phyloP scores from a whole-genome alignment of 176 grass and related monocot species.

The Panicum miliaceum region DNA sequence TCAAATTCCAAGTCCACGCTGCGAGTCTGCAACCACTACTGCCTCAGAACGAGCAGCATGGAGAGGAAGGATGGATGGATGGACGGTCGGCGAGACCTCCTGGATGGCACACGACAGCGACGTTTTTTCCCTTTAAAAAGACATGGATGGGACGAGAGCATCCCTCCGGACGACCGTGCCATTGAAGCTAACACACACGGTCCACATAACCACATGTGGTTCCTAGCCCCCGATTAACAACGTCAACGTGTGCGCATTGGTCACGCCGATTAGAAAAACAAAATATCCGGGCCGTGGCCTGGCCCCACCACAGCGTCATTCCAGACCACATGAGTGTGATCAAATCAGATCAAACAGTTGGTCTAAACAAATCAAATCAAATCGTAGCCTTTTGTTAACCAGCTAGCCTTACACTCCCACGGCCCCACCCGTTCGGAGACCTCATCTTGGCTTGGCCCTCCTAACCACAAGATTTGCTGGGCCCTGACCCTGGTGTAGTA shows the following conservation, averaged over 20 bases:
- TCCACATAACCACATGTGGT: slow-evolving; percentile 25
- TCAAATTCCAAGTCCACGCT: too few species aligned
- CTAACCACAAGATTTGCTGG: slow-evolving; percentile 19
- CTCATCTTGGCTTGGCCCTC: not conserved
- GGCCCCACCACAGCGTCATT: not conserved
- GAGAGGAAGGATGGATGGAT: too few species aligned
- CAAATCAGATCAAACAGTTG: not conserved
- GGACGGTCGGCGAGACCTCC: too few species aligned
- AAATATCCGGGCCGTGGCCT: not conserved
- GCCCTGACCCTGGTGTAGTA: not conserved
- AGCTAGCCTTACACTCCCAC: not conserved
- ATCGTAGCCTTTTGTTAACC: not conserved
- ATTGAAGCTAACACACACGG: not conserved
- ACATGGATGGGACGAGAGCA: not conserved
- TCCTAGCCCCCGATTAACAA: not conserved
- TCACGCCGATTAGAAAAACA: not conserved
- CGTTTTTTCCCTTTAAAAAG: not conserved
- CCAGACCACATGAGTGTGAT: slow-evolving; percentile 30
- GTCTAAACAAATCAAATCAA: not conserved
- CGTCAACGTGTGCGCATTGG: not conserved
- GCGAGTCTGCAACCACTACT: too few species aligned
- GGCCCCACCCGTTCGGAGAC: not conserved
- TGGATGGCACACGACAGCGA: too few species aligned
- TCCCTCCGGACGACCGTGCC: not conserved
- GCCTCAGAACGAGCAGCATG: too few species aligned